A percentile compares a stretch with the other conserved stretches of the same genome.
phyloP scores from a whole-genome alignment of 2,329 filamentous ascomycete species.

The Geosmithia morbida region DNA sequence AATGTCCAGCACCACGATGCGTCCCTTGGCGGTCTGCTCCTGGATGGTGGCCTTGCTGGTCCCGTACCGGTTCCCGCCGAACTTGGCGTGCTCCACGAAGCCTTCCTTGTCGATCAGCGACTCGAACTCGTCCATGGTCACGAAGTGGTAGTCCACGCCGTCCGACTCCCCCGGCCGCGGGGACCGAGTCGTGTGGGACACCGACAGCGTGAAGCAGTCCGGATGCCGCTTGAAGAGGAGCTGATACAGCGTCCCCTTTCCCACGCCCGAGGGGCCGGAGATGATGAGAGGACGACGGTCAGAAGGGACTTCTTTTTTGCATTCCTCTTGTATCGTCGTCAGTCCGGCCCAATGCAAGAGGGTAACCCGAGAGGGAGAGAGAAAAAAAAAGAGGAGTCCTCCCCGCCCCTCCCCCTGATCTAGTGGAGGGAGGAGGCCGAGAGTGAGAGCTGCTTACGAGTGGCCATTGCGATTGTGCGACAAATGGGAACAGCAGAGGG shows the following conservation, averaged over 20 bases:
- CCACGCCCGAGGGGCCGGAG: slow-evolving; percentile 65
- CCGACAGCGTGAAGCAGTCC: slow-evolving; percentile 37
- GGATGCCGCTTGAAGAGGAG: slow-evolving; percentile 47
- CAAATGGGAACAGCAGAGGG: too few relatives aligned
- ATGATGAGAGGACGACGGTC: slow-evolving; percentile 58
- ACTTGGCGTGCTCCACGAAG: slow-evolving; percentile 79
- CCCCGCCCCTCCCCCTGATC: too few relatives aligned
- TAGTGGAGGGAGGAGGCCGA: too few relatives aligned
- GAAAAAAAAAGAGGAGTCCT: too few relatives aligned
- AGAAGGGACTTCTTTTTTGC: background rate
- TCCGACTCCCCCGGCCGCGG: slow-evolving; percentile 64
- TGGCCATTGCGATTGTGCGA: too few relatives aligned
- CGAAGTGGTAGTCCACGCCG: slow-evolving; percentile 72
- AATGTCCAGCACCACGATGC: slow-evolving; percentile 78
- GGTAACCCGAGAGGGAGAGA: too few relatives aligned
- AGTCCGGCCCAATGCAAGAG: too few relatives aligned
- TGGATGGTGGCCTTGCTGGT: slow-evolving; percentile 69
- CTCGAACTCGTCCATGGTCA: slow-evolving; percentile 51
- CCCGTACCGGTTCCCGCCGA: slow-evolving; percentile 77
- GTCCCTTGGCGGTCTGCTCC: slow-evolving; percentile 55
- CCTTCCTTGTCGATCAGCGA: slow-evolving; percentile 51
- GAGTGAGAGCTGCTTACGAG: too few relatives aligned
- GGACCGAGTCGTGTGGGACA: slow-evolving; percentile 65
- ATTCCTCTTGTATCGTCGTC: too few relatives aligned
- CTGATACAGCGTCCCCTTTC: slow-evolving; percentile 69